A percentile compares a stretch with the other conserved stretches of the same genome.
Evolutionary conservation across 1,139 yeast genomes (phyloP).

Genomic region (Kodamaea sp.): DNA sequence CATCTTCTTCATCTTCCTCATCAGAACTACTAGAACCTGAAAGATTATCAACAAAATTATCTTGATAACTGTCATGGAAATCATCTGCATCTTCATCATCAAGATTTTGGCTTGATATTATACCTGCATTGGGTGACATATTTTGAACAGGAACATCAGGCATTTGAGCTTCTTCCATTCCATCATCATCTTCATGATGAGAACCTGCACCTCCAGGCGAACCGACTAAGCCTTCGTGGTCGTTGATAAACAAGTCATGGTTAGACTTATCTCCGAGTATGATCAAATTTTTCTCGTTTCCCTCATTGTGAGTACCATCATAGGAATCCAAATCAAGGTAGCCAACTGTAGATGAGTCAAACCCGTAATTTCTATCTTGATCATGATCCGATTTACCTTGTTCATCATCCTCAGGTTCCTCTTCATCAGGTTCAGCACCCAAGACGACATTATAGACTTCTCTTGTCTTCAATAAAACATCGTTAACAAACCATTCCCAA

Average conservation of each 20-base stretch:
- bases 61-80: constrained; percentile 17
- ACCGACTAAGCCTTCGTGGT: constrained; percentile 8
- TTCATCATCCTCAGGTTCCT: constrained; percentile 9
- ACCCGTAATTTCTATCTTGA: constrained; percentile 20
- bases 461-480: constrained; percentile 40
- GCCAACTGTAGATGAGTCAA: constrained; percentile 36
- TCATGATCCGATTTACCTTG: constrained; percentile 9
- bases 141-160: constrained; percentile 20
- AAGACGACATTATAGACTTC: constrained; percentile 46
- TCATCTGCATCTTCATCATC: constrained; percentile 25
- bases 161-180: constrained; percentile 17
- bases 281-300: constrained; percentile 19
- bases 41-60: constrained; percentile 33
- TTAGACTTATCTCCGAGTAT: constrained; percentile 36
- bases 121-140: constrained; percentile 23
- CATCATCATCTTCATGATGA: constrained; percentile 16
- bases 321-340: constrained; percentile 33
- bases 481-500: constrained; percentile 48
- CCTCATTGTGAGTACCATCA: constrained; percentile 14
- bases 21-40: constrained; percentile 40
- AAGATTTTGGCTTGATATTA: not conserved
- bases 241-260: constrained; percentile 33
- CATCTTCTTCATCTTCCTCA: constrained; percentile 21
- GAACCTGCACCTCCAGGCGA: not conserved
- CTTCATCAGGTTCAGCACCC: constrained; percentile 22